Conservation (phyloP, 768 basidiomycete species). For the Boletus reticulatus region DNA sequence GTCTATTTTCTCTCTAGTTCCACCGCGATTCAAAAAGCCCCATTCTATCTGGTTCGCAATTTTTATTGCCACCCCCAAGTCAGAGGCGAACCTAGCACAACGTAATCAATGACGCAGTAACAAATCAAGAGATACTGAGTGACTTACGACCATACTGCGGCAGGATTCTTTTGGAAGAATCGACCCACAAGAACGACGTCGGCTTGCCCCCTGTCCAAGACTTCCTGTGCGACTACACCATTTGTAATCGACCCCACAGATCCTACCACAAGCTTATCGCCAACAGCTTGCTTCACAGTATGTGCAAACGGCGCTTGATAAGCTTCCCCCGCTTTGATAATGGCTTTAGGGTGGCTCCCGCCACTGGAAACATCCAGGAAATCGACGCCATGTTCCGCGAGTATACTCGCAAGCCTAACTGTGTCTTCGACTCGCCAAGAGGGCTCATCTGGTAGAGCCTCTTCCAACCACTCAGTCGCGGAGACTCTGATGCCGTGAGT, state of each 20-base stretch:
- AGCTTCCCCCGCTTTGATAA: conserved; percentile 21
- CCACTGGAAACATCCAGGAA: conserved; percentile 71
- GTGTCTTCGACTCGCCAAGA: conserved; percentile 74
- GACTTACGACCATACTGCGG: conserved; percentile 37
- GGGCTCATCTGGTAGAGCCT: conserved; percentile 52
- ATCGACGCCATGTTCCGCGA: conserved; percentile 68
- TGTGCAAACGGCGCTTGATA: conserved; percentile 60
- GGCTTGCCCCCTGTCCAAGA: conserved; percentile 41
- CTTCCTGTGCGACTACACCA: conserved; percentile 41
- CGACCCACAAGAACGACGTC: conserved; percentile 51
- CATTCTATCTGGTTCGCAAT: conserved; percentile 55
- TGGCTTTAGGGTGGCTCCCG: conserved; percentile 49
- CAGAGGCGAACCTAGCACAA: conserved; percentile 44
- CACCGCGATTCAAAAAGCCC: conserved; percentile 43
- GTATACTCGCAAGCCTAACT: conserved; percentile 52
- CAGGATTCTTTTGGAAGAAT: conserved; percentile 62
- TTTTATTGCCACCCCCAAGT: conserved; percentile 47
- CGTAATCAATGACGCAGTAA: background rate
- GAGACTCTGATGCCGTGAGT: conserved; percentile 42
- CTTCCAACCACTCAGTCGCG: conserved; percentile 73
- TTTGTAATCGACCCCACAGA: conserved; percentile 30
- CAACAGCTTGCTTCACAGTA: conserved; percentile 48
- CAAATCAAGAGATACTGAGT: background rate
- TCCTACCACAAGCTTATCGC: conserved; percentile 37
- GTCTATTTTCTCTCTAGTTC: background rate